Base-by-base conservation (phyloP, 805 yeast genomes). In the Tetrapisispora arboricola region DNA sequence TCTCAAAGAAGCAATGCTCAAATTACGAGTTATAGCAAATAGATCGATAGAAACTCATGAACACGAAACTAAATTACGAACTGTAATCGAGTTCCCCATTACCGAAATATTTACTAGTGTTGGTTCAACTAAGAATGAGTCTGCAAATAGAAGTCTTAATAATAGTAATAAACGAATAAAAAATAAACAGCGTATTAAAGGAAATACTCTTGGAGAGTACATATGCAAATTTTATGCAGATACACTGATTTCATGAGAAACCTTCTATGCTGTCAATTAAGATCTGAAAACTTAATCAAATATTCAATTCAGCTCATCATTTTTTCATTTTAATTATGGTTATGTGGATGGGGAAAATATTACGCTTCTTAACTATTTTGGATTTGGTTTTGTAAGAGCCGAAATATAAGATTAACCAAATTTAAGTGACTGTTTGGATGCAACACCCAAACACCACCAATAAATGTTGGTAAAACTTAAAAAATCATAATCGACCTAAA, bases 181-280 rank as follows among this genome's bases (percentile, higher is more conserved):
- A 32, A 18, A 32, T 6, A 45, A 42, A 13, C 31, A 28, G 12
- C 27, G 13, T n/a, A 39, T 41, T 10, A 35, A 41, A 41, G 56
- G 55, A 8, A 51, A 48, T 39, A 45, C 57, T 19, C 30, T 57
- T 10, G 49, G 48, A 10, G 53, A 53, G 28, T 57, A 53, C 40
- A 42, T 57, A 17, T 40, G 46, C 18, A 57, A 50, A 39, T 57
- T 45, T 40, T 57, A 52, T 39, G 51, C 58, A 2, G 60, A 56
- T 41, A 9, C n/a, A 6, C 18, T 39, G 2, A 11, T 39, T n/a
- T 25, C 32, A 9, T 38, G 15, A 26, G 11, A 25, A n/a, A n/a
- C n/a, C n/a, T n/a, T n/a, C n/a, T n/a, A n/a, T n/a, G n/a, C n/a
- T n/a, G n/a, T n/a, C n/a, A n/a, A n/a, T n/a, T n/a, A n/a, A n/a